Conservation (phyloP, 805 yeast species). For the Nakazawaea anatomiae region DNA sequence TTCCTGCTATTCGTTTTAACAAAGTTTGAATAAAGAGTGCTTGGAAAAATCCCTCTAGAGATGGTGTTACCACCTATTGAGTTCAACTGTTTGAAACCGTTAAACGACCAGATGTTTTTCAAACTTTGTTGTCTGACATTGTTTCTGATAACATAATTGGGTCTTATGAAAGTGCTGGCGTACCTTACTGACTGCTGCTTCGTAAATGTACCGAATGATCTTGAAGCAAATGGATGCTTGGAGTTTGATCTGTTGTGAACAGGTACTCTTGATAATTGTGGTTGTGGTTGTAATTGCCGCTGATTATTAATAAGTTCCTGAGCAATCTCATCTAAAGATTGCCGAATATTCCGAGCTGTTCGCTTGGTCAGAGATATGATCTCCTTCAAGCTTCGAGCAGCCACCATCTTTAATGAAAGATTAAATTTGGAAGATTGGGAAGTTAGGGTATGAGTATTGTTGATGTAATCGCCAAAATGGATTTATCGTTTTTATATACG, state of each 20-base stretch:
- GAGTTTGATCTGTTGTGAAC: constrained; percentile 22
- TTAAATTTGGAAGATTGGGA: too few species aligned
- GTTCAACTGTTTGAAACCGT: neutral
- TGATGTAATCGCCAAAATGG: neutral
- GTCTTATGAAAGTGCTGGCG: constrained; percentile 12
- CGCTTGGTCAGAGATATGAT: constrained; percentile 38
- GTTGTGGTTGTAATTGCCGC: constrained; percentile 26
- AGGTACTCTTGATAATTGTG: constrained; percentile 32
- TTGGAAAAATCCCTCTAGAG: constrained; percentile 20
- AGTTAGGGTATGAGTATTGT: too few species aligned
- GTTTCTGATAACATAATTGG: constrained; percentile 5
- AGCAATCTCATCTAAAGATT: constrained; percentile 42
- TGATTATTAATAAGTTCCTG: constrained; percentile 25
- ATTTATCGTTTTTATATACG: neutral
- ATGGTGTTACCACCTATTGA: constrained; percentile 1
- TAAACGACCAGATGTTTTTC: constrained; percentile 12
- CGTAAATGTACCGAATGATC: constrained; percentile 21
- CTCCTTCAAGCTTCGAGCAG: constrained; percentile 30
- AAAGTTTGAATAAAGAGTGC: constrained; percentile 29
- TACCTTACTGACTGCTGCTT: constrained; percentile 10
- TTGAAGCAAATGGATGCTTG: constrained; percentile 12
- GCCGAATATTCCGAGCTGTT: constrained; percentile 40
- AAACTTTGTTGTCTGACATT: neutral
- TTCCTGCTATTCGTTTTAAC: constrained; percentile 29
- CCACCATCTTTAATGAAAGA: constrained; percentile 21